Evolutionary conservation across 345 rosid genomes (phyloP).

Genomic region (Eucalyptus polybractea): DNA sequence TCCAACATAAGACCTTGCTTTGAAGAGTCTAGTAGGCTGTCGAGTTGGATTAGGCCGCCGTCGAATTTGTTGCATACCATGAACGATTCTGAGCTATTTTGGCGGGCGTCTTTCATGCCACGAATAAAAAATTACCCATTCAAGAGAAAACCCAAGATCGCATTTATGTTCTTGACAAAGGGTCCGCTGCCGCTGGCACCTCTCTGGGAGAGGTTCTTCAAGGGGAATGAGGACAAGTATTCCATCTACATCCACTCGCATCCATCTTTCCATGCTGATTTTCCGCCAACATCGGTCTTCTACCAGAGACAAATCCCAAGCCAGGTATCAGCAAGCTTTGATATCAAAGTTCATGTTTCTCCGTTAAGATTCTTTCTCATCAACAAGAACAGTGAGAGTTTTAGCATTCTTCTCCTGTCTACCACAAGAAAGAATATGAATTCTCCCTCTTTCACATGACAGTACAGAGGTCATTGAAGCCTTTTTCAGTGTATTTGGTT

Average conservation of each 20-base stretch:
- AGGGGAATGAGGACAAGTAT: constrained; percentile 21
- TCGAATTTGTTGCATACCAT: constrained; percentile 4
- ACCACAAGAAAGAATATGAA: neutral
- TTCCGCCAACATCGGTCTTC: constrained; percentile 20
- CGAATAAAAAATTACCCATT: constrained; percentile 17
- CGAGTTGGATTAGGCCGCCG: constrained; percentile 4
- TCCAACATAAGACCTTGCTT: neutral
- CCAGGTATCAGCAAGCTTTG: constrained; percentile 16
- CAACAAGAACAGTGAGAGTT: neutral
- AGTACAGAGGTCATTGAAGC: neutral
- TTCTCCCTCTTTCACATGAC: neutral
- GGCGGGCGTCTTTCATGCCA: constrained; percentile 35
- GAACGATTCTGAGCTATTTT: constrained; percentile 27
- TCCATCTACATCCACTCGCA: constrained; percentile 23
- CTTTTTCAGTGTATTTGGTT: neutral
- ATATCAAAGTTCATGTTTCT: neutral
- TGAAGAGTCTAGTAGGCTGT: neutral
- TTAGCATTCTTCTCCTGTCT: neutral
- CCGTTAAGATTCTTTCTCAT: neutral
- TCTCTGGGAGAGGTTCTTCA: constrained; percentile 31
- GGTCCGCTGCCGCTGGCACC: constrained; percentile 35
- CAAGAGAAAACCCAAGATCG: constrained; percentile 29
- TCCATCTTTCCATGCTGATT: constrained; percentile 12
- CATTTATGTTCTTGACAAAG: constrained; percentile 38
- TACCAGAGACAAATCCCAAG: constrained; percentile 32